Conservation (phyloP, 192 early-diverging fungal genomes). For the Rhizophagus clarus region DNA sequence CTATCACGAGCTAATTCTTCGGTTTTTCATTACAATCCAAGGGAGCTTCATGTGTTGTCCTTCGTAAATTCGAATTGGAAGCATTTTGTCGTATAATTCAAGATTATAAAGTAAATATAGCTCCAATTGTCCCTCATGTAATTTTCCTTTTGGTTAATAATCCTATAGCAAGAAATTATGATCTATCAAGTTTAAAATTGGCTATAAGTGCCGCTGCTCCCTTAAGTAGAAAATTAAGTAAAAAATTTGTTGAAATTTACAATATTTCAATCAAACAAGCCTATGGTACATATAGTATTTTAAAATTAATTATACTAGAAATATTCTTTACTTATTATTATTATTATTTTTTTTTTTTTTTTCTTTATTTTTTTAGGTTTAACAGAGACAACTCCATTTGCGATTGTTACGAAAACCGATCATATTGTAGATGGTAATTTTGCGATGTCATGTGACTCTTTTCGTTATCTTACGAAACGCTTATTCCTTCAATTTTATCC, state of each 20-base stretch:
- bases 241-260: slow-evolving; percentile 40
- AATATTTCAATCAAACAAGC: slow-evolving; percentile 54
- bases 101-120: slow-evolving; percentile 48
- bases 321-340: no score
- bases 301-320: no score
- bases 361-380: slow-evolving; percentile 6
- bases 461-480: not conserved
- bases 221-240: slow-evolving; percentile 37
- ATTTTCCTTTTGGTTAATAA: slow-evolving; percentile 65
- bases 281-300: slow-evolving; percentile 68
- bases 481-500: not conserved
- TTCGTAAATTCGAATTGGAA: slow-evolving; percentile 65
- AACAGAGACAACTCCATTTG: slow-evolving; percentile 67
- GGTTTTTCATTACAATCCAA: slow-evolving; percentile 35
- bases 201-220: slow-evolving; percentile 71
- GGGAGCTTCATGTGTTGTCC: slow-evolving; percentile 55
- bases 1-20: not conserved
- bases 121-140: slow-evolving; percentile 68
- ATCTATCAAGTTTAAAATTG: slow-evolving; percentile 54
- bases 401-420: slow-evolving; percentile 38
- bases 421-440: slow-evolving; percentile 34
- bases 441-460: not conserved
- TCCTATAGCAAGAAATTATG: slow-evolving; percentile 64
- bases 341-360: not conserved
- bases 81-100: slow-evolving; percentile 56